phyloP scores from a whole-genome alignment of 345 rosid species.

The Tarenaya hassleriana region DNA sequence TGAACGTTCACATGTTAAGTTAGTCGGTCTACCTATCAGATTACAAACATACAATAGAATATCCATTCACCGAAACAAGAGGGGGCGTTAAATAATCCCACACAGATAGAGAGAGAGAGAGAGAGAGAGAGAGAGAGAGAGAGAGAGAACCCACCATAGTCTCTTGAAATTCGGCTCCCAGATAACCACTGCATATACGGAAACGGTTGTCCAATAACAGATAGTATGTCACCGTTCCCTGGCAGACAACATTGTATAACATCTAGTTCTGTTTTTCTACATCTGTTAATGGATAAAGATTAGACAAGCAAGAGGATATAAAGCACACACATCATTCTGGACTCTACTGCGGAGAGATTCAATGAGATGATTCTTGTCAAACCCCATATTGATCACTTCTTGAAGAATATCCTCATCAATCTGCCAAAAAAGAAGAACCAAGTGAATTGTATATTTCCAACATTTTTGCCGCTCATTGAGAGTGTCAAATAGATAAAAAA shows the following conservation, averaged over 20 bases:
- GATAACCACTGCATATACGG: constrained; percentile 61
- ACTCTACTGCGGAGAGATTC: constrained; percentile 71
- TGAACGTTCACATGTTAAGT: background rate
- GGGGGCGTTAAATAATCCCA: too few relatives aligned
- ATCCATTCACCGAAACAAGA: too few relatives aligned
- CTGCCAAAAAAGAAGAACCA: constrained; percentile 35
- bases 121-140: too few relatives aligned
- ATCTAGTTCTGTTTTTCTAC: too few relatives aligned
- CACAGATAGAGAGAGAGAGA: too few relatives aligned
- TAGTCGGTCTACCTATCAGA: background rate
- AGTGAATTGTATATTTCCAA: background rate
- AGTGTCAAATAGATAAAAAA: constrained; percentile 1
- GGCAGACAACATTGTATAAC: constrained; percentile 26
- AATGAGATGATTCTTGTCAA: constrained; percentile 53
- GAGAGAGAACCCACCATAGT: constrained; percentile 48
- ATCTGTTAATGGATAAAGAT: constrained; percentile 14
- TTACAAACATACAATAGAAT: too few relatives aligned
- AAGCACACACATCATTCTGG: constrained; percentile 55
- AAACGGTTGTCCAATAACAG: constrained; percentile 71
- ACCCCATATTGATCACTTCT: constrained; percentile 68
- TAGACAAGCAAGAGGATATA: constrained; percentile 17
- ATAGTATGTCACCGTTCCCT: constrained; percentile 94
- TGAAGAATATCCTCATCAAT: constrained; percentile 81
- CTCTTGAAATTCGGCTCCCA: constrained; percentile 71
- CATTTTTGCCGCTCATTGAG: background rate